A percentile compares a stretch with the other conserved stretches of the same genome.
phyloP scores from a whole-genome alignment of 805 yeast genomes.

The Zygoascus biomembranicola region DNA sequence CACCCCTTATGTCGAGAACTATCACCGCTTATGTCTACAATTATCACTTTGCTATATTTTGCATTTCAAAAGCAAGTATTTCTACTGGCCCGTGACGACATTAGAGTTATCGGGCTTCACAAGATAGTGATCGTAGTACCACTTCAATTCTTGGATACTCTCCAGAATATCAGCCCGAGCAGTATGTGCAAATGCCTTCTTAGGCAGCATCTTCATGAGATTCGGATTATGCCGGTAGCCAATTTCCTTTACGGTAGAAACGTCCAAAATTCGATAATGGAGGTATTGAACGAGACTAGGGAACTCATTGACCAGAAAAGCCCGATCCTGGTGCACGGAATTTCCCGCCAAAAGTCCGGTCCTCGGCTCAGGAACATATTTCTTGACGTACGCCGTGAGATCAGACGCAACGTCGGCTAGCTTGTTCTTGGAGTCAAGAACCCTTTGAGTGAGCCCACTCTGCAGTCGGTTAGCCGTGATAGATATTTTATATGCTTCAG shows the following conservation, averaged over 20 bases:
- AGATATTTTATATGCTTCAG: not conserved
- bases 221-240: constrained; percentile 68
- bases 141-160: constrained; percentile 73
- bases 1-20: too few relatives aligned
- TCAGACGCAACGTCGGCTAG: constrained; percentile 56
- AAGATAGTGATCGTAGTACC: constrained; percentile 65
- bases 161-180: constrained; percentile 85
- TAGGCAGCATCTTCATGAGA: constrained; percentile 49
- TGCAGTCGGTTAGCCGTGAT: not conserved
- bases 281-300: constrained; percentile 54
- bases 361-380: constrained; percentile 42
- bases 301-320: constrained; percentile 75
- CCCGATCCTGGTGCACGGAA: constrained; percentile 82
- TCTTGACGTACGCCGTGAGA: constrained; percentile 51
- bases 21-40: too few relatives aligned
- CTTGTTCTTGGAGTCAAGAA: constrained; percentile 47
- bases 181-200: constrained; percentile 67
- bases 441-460: constrained; percentile 67
- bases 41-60: too few relatives aligned
- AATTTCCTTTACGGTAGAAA: constrained; percentile 76
- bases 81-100: not conserved
- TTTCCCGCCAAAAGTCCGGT: constrained; percentile 83
- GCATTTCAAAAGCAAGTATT: not conserved
- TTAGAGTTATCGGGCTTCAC: constrained; percentile 7
- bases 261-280: constrained; percentile 81